Conservation (phyloP, 1,284 basidiomycete species). For the Hemileia vastatrix region DNA sequence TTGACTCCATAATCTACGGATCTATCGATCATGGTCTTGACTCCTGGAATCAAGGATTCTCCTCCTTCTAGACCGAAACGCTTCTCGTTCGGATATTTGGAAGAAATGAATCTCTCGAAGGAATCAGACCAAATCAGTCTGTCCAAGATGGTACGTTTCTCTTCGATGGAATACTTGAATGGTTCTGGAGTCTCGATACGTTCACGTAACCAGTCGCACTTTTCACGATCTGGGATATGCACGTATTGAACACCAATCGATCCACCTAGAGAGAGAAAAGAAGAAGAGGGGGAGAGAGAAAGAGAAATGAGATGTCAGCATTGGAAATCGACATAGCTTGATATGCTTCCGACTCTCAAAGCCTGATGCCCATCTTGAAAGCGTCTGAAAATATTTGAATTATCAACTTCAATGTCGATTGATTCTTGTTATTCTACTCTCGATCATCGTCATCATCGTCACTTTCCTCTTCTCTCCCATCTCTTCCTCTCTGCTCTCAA, state of each 20-base stretch:
- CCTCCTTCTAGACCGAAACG: constrained; percentile 98
- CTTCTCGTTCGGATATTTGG: constrained; percentile 99
- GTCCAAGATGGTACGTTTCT: constrained; percentile 98
- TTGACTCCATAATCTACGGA: constrained; percentile 94
- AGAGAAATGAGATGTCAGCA: constrained; percentile 1
- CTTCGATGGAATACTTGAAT: constrained; percentile 96
- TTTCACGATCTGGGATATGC: constrained; percentile 95
- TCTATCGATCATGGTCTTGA: constrained; percentile 98
- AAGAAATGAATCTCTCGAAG: constrained; percentile 96
- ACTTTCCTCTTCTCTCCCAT: too few species aligned
- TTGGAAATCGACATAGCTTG: not conserved
- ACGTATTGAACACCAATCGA: constrained; percentile 94
- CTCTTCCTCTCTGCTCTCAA: not conserved
- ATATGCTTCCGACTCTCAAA: not conserved
- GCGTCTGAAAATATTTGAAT: not conserved
- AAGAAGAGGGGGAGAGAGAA: not conserved
- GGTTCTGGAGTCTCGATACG: constrained; percentile 91
- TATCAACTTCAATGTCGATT: not conserved
- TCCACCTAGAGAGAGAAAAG: constrained; percentile 58
- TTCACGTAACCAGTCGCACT: constrained; percentile 98
- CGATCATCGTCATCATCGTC: not conserved
- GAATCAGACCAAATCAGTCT: constrained; percentile 99
- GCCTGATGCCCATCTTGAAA: not conserved
- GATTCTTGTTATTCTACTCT: not conserved
- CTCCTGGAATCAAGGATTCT: constrained; percentile 93